Evolutionary conservation across 75 land plant genomes (phyloP).

Genomic region (Cryptomeria japonica): DNA sequence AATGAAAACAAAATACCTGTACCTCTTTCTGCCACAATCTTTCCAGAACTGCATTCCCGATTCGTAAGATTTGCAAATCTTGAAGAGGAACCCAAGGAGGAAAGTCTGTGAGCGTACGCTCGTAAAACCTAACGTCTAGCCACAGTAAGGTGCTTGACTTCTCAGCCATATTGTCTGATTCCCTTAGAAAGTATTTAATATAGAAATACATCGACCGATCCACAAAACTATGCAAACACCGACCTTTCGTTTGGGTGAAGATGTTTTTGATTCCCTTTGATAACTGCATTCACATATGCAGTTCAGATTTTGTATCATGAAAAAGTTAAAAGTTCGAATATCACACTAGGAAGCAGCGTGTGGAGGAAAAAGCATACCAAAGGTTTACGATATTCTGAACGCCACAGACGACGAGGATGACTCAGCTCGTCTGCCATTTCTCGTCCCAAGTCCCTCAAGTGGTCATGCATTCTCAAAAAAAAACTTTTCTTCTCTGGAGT

Average conservation of each 20-base stretch:
- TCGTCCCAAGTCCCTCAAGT: neutral
- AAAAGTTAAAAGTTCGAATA: too few species aligned
- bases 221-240: neutral
- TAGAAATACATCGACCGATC: neutral
- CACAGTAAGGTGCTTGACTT: neutral
- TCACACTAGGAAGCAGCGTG: too few species aligned
- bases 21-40: neutral
- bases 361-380: neutral
- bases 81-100: neutral
- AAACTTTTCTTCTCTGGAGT: too few species aligned
- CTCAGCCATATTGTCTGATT: neutral
- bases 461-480: neutral
- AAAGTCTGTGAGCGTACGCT: neutral
- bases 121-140: neutral
- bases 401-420: neutral
- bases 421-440: neutral
- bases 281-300: neutral
- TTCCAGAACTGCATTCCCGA: fast-evolving
- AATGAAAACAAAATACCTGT: neutral
- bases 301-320: neutral
- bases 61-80: neutral
- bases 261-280: neutral
- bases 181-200: neutral
- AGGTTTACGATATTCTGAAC: neutral
- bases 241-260: neutral